These are phyloP conservation scores for Clitopilus hobsonii DNA, from an alignment of 768 basidiomycete genomes.

Conservation along the genomic window DNA sequence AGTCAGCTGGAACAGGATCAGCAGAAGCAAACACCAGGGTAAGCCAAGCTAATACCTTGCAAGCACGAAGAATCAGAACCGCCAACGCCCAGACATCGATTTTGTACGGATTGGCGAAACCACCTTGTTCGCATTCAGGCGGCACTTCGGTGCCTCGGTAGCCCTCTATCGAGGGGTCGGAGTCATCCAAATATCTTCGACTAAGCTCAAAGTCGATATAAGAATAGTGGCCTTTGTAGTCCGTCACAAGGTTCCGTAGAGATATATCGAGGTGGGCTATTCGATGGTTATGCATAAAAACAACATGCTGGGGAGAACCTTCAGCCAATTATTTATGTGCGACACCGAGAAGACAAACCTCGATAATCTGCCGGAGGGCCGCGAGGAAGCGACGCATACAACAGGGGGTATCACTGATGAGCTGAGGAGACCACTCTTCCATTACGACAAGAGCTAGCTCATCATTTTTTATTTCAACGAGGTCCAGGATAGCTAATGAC, in stretches of 20 bases:
- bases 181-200: conserved; percentile 39
- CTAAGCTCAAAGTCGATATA: conserved; percentile 75
- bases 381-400: conserved; percentile 49
- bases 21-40: background rate
- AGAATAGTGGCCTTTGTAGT: conserved; percentile 60
- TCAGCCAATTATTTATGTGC: background rate
- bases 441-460: conserved; percentile 65
- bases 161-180: conserved; percentile 32
- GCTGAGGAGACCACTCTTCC: conserved; percentile 74
- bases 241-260: conserved; percentile 61
- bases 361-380: conserved; percentile 62
- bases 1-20: conserved; percentile 37
- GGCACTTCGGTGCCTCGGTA: conserved; percentile 63
- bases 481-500: conserved; percentile 54
- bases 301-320: conserved; percentile 45
- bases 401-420: conserved; percentile 48
- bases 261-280: conserved; percentile 75
- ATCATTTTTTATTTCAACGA: conserved; percentile 51
- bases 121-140: conserved; percentile 59
- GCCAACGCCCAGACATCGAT: conserved; percentile 73
- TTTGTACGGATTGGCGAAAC: conserved; percentile 56
- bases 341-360: conserved; percentile 33
- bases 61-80: conserved; percentile 57
- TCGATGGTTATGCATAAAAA: conserved; percentile 63
- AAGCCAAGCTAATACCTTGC: conserved; percentile 40